Conservation (phyloP, 2,329 filamentous ascomycete species). For the Colletotrichum sp. region DNA sequence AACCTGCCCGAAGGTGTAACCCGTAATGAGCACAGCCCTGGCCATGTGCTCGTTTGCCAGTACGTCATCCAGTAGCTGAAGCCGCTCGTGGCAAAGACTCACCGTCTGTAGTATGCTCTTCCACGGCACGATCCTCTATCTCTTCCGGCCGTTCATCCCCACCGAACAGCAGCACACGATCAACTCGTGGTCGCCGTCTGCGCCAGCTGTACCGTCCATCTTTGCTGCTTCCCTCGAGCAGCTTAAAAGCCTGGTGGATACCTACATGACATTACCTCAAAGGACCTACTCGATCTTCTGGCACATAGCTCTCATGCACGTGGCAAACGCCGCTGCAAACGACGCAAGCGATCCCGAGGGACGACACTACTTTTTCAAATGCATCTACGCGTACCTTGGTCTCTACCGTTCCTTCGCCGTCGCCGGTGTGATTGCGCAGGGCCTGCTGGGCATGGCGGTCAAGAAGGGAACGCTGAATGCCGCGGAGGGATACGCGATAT, state of each 20-base stretch:
- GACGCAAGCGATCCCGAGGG: constrained; percentile 31
- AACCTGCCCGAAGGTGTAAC: constrained; percentile 31
- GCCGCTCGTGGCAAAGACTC: neutral
- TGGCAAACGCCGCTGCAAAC: constrained; percentile 40
- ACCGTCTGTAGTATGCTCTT: constrained; percentile 4
- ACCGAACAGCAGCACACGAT: constrained; percentile 8
- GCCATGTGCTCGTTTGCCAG: constrained; percentile 40
- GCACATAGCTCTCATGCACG: constrained; percentile 42
- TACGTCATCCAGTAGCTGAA: constrained; percentile 24
- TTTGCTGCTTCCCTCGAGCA: constrained; percentile 40
- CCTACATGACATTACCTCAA: constrained; percentile 36
- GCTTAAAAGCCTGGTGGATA: constrained; percentile 41
- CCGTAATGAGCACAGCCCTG: constrained; percentile 28
- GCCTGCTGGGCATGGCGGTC: constrained; percentile 40
- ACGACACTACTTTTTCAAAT: constrained; percentile 40
- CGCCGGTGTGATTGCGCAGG: constrained; percentile 36
- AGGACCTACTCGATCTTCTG: constrained; percentile 42
- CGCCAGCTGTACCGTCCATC: constrained; percentile 17
- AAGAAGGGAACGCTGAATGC: constrained; percentile 34
- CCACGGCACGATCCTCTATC: constrained; percentile 17
- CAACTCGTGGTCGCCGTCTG: constrained; percentile 12
- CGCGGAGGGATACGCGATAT: constrained; percentile 30
- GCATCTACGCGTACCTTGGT: constrained; percentile 40
- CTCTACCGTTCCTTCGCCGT: constrained; percentile 39
- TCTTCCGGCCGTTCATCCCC: constrained; percentile 14